Base-by-base conservation (phyloP, 805 yeast genomes). In the Monosporozyma yasuniensis region DNA sequence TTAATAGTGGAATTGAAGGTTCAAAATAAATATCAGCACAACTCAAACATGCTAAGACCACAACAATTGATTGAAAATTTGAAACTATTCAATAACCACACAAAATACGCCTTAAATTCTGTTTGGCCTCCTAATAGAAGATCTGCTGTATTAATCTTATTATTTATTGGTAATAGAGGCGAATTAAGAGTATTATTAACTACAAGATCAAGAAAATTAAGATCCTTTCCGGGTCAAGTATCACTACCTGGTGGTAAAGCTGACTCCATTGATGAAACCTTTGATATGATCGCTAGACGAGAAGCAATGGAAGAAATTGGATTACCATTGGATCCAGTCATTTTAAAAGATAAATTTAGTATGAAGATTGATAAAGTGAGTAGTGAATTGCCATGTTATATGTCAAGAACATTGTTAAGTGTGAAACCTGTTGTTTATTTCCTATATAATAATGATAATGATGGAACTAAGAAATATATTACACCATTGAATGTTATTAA, bases 171-270 rank as follows among this genome's bases (percentile, higher is more conserved):
- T 4, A 70, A 70, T n/a, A 65, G 71, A 42, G 91, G 91, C 2
- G 95, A 88, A 56, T 66, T 89, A 18, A 67, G 91, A 42, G 95
- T 87, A 30, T 72, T 90, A 3, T 67, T 90, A 47, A 90, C 97
- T 1, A 81, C 84, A 57, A 68, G 98, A 53, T 81, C 95, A 2
- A 72, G 84, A 45, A 72, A 75, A 35, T 71, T 91, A 57, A 72
- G 80, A 46, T 78, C 78, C 48, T 90, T 89, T 68, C 84, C 93
- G 0, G 96, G 97, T 4, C 96, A 90, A 64, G 85, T 86, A 5
- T 87, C 96, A 1, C 72, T 90, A 8, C 98, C 98, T 3, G 98
- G 98, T 2, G 98, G 97, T 8, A 87, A 84, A 61, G 89, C 95
- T 4, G 97, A 90, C 64, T 61, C 56, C 41, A 79, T 75, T 0